Evolutionary conservation across 352 stramenopile genomes (phyloP), one percentile per base, ranked within the genome.

Genomic region (Globisporangium apiculatum): DNA sequence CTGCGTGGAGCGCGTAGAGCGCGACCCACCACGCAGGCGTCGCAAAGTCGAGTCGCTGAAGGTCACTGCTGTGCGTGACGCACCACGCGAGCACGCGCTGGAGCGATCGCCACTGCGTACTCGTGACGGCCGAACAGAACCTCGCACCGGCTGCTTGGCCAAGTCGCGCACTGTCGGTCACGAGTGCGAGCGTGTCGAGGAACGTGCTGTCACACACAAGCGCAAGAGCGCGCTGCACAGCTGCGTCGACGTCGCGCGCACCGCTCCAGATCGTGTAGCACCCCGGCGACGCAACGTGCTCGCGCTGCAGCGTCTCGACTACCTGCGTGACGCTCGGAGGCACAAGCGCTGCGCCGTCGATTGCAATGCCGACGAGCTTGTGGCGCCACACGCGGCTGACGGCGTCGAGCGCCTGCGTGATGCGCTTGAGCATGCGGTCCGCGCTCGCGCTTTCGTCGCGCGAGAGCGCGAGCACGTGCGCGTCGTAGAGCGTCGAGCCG

Each of bases 351-450:
- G 48, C 45, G 38, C 40, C 48, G 48, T 61, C 56, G 48, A 41
- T 37, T 9, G 56, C 56, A 48, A 61, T 51, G 38, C 56, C 56
- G 3, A 61, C 40, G 40, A 61, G 48, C 48, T 61, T 61, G 9
- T 37, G 14, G 12, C 40, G 48, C 56, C 56, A 61, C 11, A 37
- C 31, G 14, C 8, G 9, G 8, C 48, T 50, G 8, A 61, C 56
- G 31, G 41, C 56, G 3, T 31, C 48, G 6, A 48, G 15, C 10
- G 56, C 56, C 18, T 50, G 18, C 15, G 48, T 55, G 14, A 54
- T n/a, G 24, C 56, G 56, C 40, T 55, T 12, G 15, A 55, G 38
- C 48, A 61, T 48, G 4, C 37, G 8, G 31, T 50, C 38, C 14
- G 47, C 35, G 31, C 17, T 59, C 14, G 14, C 4, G 12, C 42